These are phyloP conservation scores for Bauhinia variegata DNA, from an alignment of 306 rosid genomes.

Conservation along the genomic window DNA sequence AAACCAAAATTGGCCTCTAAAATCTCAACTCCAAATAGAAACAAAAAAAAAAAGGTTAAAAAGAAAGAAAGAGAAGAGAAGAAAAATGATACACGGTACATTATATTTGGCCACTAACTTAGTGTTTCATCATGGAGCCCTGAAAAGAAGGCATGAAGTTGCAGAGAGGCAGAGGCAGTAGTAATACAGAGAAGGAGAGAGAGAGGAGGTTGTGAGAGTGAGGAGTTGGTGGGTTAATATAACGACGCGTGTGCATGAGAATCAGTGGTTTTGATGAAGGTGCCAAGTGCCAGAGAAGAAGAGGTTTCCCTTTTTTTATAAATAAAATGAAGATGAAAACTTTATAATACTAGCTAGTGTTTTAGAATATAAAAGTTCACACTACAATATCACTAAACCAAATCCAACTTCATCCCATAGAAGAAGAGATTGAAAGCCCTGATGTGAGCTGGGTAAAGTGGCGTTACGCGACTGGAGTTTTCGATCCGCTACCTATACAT, in stretches of 20 bases:
- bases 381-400: too few relatives aligned
- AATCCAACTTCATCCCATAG: too few relatives aligned
- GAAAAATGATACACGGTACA: constrained; percentile 20
- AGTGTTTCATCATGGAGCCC: constrained; percentile 30
- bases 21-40: constrained; percentile 14
- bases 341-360: too few relatives aligned
- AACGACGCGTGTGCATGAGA: constrained; percentile 49
- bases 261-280: constrained; percentile 43
- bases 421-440: not conserved
- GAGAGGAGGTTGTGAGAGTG: not conserved
- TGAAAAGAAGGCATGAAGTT: constrained; percentile 35
- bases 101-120: constrained; percentile 2
- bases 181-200: constrained; percentile 8
- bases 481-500: not conserved
- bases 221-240: constrained; percentile 35
- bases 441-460: not conserved
- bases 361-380: too few relatives aligned
- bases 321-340: too few relatives aligned
- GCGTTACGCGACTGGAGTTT: not conserved
- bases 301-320: too few relatives aligned
- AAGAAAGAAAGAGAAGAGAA: too few relatives aligned
- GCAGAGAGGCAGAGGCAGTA: not conserved
- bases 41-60: too few relatives aligned
- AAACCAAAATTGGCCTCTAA: constrained; percentile 39
- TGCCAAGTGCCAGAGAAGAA: not conserved